Percentiles rank a stretch among this genome's conserved stretches.
phyloP scores from a whole-genome alignment of 768 basidiomycete species.

The Boletus subcaerulescens region DNA sequence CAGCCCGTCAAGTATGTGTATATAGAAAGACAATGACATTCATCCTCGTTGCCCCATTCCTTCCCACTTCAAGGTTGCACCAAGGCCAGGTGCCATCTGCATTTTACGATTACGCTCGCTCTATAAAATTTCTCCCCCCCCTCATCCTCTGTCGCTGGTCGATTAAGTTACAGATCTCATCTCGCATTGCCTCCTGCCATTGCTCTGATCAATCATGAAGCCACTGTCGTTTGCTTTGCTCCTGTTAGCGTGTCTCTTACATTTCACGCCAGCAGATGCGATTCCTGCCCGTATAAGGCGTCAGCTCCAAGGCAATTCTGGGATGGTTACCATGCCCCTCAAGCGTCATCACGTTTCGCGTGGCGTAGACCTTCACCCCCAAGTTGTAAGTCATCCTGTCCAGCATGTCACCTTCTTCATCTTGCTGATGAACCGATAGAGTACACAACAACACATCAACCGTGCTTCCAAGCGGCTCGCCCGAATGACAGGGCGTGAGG shows the following conservation, averaged over 20 bases:
- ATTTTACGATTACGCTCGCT: constrained; percentile 6
- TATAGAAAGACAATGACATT: constrained; percentile 1
- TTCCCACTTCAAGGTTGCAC: neutral
- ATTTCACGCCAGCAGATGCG: constrained; percentile 36
- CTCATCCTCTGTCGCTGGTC: constrained; percentile 10
- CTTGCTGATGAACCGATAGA: constrained; percentile 34
- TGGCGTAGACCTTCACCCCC: constrained; percentile 38
- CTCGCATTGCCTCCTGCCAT: neutral
- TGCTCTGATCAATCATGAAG: constrained; percentile 43
- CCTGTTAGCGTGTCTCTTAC: constrained; percentile 51
- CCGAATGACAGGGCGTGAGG: constrained; percentile 60
- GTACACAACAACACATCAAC: constrained; percentile 70
- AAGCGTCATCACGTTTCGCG: constrained; percentile 33
- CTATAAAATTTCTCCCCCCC: neutral
- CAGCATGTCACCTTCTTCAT: neutral
- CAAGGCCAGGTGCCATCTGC: constrained; percentile 23
- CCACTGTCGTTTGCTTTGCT: constrained; percentile 45
- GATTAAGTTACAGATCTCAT: constrained; percentile 4
- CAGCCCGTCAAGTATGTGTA: neutral
- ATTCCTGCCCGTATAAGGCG: constrained; percentile 18
- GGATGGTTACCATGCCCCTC: constrained; percentile 42
- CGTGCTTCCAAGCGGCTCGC: constrained; percentile 61
- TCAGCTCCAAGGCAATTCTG: constrained; percentile 14
- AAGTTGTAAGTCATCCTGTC: constrained; percentile 36
- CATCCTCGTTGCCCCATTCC: neutral